These are phyloP conservation scores for Coemansia asiatica DNA, from an alignment of 192 early-diverging fungal species.

Conservation along the genomic window DNA sequence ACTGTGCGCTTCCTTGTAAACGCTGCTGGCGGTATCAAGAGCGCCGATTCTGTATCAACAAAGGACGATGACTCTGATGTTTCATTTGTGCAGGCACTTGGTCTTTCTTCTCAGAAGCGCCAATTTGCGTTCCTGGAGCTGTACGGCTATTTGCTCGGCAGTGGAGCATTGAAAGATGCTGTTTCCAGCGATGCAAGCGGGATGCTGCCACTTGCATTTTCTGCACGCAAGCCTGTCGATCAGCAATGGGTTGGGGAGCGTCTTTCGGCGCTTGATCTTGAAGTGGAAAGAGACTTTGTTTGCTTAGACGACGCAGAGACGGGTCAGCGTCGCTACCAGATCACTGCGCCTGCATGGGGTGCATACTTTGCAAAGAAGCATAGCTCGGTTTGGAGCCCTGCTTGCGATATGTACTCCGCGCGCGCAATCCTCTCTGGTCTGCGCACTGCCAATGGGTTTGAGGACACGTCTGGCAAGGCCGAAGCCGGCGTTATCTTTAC, in stretches of 20 bases:
- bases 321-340: background rate
- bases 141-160: slow-evolving; percentile 6
- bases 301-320: background rate
- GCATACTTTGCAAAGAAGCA: background rate
- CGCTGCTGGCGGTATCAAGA: slow-evolving; percentile 16
- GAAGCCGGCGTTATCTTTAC: background rate
- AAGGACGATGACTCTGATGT: background rate
- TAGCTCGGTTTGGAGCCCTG: background rate
- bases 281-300: background rate
- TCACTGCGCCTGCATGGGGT: background rate
- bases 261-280: slow-evolving; percentile 1
- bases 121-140: slow-evolving; percentile 6
- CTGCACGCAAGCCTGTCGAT: slow-evolving; percentile 3
- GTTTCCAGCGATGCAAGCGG: background rate
- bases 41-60: background rate
- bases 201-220: background rate
- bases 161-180: background rate
- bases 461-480: background rate
- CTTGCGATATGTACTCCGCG: background rate
- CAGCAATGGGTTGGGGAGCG: slow-evolving; percentile 4
- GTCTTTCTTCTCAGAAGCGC: slow-evolving; percentile 3
- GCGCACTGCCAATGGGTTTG: background rate
- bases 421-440: slow-evolving; percentile 4
- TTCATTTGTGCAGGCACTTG: background rate
- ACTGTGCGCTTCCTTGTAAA: slow-evolving; percentile 27